A percentile compares a stretch with the other conserved stretches of the same genome.
Evolutionary conservation across 2,329 filamentous ascomycete genomes (phyloP).

Genomic region (Penicillium brasilianum): DNA sequence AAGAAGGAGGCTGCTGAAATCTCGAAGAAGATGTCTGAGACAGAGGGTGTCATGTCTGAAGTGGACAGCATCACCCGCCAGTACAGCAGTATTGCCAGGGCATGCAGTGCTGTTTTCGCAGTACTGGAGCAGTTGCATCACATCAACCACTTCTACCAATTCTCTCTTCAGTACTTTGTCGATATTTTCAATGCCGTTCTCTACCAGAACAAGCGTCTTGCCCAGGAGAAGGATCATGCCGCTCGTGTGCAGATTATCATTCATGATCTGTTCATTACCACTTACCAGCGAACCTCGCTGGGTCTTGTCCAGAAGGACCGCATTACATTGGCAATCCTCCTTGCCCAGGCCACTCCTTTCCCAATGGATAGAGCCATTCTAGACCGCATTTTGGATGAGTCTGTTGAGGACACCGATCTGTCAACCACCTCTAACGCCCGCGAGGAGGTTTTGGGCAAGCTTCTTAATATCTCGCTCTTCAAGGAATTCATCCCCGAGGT

Average conservation of each 20-base stretch:
- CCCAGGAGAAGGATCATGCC: constrained; percentile 73
- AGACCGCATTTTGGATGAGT: constrained; percentile 81
- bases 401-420: constrained; percentile 75
- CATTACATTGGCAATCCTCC: constrained; percentile 90
- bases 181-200: constrained; percentile 96
- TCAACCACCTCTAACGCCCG: constrained; percentile 69
- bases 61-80: constrained; percentile 94
- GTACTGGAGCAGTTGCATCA: constrained; percentile 97
- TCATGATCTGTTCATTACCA: constrained; percentile 85
- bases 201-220: constrained; percentile 75
- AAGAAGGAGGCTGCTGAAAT: constrained; percentile 98
- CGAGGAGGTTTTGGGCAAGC: constrained; percentile 70
- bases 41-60: constrained; percentile 96
- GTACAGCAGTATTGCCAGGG: constrained; percentile 89
- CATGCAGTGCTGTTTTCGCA: constrained; percentile 96
- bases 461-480: constrained; percentile 72
- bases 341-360: constrained; percentile 94
- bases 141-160: constrained; percentile 99
- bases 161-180: constrained; percentile 96
- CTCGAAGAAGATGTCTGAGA: constrained; percentile 92
- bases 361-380: constrained; percentile 90
- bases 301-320: constrained; percentile 92
- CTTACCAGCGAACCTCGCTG: constrained; percentile 91
- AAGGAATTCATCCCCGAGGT: constrained; percentile 72
- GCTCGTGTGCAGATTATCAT: constrained; percentile 87